Evolutionary conservation across 768 basidiomycete species (phyloP), one percentile per base, ranked within the genome.

Genomic region (Suillus bovinus): DNA sequence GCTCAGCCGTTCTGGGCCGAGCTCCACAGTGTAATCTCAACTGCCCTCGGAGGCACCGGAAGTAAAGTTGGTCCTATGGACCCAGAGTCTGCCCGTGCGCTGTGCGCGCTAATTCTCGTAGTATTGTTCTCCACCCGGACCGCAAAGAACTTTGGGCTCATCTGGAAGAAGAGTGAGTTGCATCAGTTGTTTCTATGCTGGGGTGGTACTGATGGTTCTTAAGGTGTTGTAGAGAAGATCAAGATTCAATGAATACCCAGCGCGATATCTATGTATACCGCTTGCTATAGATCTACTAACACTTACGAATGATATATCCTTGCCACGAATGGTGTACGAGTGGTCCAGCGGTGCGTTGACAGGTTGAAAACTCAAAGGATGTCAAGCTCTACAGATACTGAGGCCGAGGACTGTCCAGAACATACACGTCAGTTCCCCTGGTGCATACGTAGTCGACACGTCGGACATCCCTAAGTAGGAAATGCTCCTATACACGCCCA

Each of bases 1-100:
- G 88, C 91, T 2, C 93, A 96, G 71, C 90, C 93, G 0, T 90
- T 90, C 74, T 95, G 88, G 88, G 84, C 82, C 0, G 84, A 88
- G 29, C 60, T 81, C 49, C 86, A 88, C 65, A 65, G 70, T 5
- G 70, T 86, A 13, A 66, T 88, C 14, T 72, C 80, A 7, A 77
- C 80, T 5, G 67, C 82, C 60, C 76, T 85, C 33, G 85, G 86
- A 10, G 77, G 77, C 33, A n/a, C 16, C 20, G 49, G 59, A 13
- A 59, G 57, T 24, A 69, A 69, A 65, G 61, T 82, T 1, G 80
- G 82, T 34, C 77, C 87, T 1, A 67, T 89, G 5, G 87, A 91
- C 62, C 77, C 83, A 0, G 84, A 89, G 69, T 79, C 78, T 13
- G 93, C 92, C 11, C 79, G 91, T 17, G 87, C 90, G 8, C 79